A percentile compares a stretch with the other conserved stretches of the same genome.
These are phyloP conservation scores for Plasmodium relictum DNA, from an alignment of 169 alveolate genomes.

Conservation along the genomic window DNA sequence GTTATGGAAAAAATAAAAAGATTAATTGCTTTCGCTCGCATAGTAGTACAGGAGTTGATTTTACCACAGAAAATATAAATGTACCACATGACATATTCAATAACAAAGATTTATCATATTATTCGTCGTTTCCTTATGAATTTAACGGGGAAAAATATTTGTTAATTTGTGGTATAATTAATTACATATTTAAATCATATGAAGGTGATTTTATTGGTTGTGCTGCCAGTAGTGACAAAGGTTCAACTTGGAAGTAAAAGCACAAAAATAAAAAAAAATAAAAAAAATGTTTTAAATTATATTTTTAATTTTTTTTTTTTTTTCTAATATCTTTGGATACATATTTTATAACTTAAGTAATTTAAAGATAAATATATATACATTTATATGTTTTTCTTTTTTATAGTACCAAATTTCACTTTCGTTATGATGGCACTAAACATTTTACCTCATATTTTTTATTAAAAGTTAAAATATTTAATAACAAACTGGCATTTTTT, in stretches of 20 bases:
- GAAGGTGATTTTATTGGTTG: conserved; percentile 4
- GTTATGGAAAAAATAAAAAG: not conserved
- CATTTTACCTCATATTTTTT: not conserved
- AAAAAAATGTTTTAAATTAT: too few relatives aligned
- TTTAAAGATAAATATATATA: not conserved
- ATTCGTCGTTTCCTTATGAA: conserved; percentile 2
- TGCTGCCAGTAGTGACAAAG: conserved; percentile 32
- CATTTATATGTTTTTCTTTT: not conserved
- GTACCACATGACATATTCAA: not conserved
- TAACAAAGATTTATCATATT: not conserved
- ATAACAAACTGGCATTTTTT: conserved; percentile 15
- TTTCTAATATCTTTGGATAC: not conserved
- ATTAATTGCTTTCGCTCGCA: not conserved
- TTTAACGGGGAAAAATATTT: not conserved
- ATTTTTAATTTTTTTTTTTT: too few relatives aligned
- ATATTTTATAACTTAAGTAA: not conserved
- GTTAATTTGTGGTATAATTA: conserved; percentile 10
- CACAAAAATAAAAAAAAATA: not conserved
- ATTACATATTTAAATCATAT: not conserved
- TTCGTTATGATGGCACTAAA: not conserved
- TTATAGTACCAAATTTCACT: not conserved
- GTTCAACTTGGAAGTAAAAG: conserved; percentile 21
- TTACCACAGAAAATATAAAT: not conserved
- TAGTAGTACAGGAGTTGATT: not conserved
- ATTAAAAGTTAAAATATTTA: not conserved